These are phyloP conservation scores for Phytophthora cactorum DNA, from an alignment of 352 stramenopile genomes.

Conservation along the genomic window DNA sequence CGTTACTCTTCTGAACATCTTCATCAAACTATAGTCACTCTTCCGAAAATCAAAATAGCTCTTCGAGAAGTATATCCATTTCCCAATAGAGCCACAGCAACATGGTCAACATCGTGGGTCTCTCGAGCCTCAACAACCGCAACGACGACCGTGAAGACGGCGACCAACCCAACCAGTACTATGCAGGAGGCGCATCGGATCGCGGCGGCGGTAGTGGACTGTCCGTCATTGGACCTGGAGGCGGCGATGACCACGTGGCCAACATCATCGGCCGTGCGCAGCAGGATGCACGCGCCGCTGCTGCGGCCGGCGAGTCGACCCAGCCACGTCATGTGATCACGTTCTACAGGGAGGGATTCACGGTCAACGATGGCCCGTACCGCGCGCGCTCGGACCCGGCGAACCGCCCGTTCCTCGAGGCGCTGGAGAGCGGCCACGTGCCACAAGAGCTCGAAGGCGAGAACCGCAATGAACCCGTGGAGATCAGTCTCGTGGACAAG, in stretches of 20 bases:
- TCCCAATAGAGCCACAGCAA: slow-evolving; percentile 1
- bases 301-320: slow-evolving; percentile 23
- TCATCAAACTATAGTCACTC: slow-evolving; percentile 12
- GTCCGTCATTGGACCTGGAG: slow-evolving; percentile 69
- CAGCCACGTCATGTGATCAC: slow-evolving; percentile 75
- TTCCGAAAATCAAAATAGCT: slow-evolving; percentile 4
- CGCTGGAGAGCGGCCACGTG: slow-evolving; percentile 80
- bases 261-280: slow-evolving; percentile 88
- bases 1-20: slow-evolving; percentile 17
- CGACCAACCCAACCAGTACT: slow-evolving; percentile 68
- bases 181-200: slow-evolving; percentile 69
- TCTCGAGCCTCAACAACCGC: slow-evolving; percentile 71
- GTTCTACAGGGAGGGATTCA: slow-evolving; percentile 89
- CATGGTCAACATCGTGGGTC: slow-evolving; percentile 86
- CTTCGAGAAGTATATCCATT: slow-evolving; percentile 1
- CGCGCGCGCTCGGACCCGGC: slow-evolving; percentile 65
- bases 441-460: slow-evolving; percentile 79
- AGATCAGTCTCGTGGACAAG: slow-evolving; percentile 89
- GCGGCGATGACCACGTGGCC: slow-evolving; percentile 60
- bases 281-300: slow-evolving; percentile 56
- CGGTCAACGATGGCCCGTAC: slow-evolving; percentile 82
- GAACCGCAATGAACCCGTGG: slow-evolving; percentile 70
- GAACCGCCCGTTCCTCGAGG: slow-evolving; percentile 83
- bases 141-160: slow-evolving; percentile 43
- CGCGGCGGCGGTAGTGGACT: slow-evolving; percentile 78